Base-by-base conservation (phyloP, 2,329 filamentous ascomycete species). In the Dendryphion nanum region DNA sequence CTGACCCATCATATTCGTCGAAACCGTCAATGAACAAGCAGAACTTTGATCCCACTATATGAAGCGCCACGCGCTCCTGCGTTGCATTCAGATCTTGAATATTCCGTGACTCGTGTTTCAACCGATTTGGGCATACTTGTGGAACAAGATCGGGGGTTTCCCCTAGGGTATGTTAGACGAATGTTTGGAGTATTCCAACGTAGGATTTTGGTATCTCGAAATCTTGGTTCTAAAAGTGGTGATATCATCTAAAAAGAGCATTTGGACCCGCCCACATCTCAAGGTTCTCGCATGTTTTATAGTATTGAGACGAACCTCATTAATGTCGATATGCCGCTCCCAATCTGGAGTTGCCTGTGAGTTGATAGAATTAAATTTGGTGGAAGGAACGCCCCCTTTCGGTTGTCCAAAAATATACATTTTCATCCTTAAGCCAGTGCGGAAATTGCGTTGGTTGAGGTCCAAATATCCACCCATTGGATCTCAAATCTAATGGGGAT, bases 141-240 rank as follows among this genome's bases (percentile, higher is more conserved):
- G 28, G 19, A 4, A 47, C 41, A 17, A 53, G 37, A 14, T 35
- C 21, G 2, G 47, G 44, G 13, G 31, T 8, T 30, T 5, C 19
- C 3, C 35, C 23, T 10, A 38, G 18, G 15, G 43, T 43, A 19
- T 41, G 32, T 30, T 38, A 43, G 3, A 50, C 20, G 4, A 50
- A 18, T 4, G 42, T 41, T n/a, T 40, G 44, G 30, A 50, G 37
- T 5, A 50, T 30, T 2, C 47, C 45, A 14, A 32, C 6, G 4
- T 33, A 21, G 18, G 29, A 37, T 20, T 46, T 48, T 24, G 48
- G 40, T 34, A 46, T 23, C 3, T 33, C 30, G 4, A 28, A 33
- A 2, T 42, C 45, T n/a, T 31, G 19, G 35, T 42, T 68, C 69
- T 68, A 73, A 41, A 73, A 72, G 41, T 67, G 72, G 45, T n/a